Evolutionary conservation across 495 filamentous ascomycete species (phyloP).

Genomic region (Talaromyces borbonicus): DNA sequence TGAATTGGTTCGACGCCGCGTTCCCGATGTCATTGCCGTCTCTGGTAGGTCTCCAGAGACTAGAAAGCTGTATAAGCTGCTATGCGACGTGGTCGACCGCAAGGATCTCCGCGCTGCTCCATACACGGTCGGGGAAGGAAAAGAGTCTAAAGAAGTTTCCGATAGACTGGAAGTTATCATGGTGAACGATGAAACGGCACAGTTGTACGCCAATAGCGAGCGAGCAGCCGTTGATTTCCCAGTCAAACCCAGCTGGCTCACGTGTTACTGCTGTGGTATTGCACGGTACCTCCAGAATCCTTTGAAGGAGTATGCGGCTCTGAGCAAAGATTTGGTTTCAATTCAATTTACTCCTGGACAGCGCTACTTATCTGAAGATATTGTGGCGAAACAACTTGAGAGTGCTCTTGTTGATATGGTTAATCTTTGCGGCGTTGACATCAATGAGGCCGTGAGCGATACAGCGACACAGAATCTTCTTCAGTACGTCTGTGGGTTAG

Average conservation of each 20-base stretch:
- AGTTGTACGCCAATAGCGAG: constrained; percentile 83
- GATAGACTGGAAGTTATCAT: constrained; percentile 78
- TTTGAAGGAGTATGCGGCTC: constrained; percentile 86
- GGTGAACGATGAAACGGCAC: constrained; percentile 91
- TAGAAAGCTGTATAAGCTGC: constrained; percentile 65
- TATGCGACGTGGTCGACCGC: constrained; percentile 64
- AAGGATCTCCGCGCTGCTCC: constrained; percentile 64
- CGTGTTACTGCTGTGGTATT: constrained; percentile 79
- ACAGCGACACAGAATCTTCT: constrained; percentile 73
- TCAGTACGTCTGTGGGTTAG: constrained; percentile 85
- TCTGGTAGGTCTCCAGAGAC: constrained; percentile 88
- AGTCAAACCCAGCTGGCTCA: constrained; percentile 53
- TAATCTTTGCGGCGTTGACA: constrained; percentile 87
- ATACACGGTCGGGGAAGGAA: constrained; percentile 56
- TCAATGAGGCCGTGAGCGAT: constrained; percentile 81
- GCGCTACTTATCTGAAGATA: constrained; percentile 74
- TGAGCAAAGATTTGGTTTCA: constrained; percentile 79
- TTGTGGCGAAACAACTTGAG: constrained; percentile 75
- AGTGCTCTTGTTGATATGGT: constrained; percentile 97
- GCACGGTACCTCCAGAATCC: constrained; percentile 89
- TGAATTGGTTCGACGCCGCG: constrained; percentile 61
- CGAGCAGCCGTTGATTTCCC: constrained; percentile 78
- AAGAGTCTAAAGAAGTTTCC: constrained; percentile 39
- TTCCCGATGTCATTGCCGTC: constrained; percentile 83
- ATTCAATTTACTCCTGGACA: constrained; percentile 84